These are phyloP conservation scores for Bidens hawaiensis DNA, from an alignment of 140 eudicot species.

Conservation along the genomic window DNA sequence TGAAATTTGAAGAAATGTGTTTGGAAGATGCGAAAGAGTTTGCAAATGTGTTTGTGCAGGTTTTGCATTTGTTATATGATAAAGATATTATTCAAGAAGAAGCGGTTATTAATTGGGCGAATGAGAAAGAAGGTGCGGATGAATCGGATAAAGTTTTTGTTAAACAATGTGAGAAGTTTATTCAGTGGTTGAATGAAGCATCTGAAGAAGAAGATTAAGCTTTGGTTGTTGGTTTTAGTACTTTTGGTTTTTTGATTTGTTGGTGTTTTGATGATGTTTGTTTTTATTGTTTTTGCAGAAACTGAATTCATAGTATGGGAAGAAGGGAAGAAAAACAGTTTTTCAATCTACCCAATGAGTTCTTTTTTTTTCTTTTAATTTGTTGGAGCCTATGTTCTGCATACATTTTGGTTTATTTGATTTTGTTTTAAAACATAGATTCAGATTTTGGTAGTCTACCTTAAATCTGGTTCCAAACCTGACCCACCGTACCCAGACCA, in stretches of 20 bases:
- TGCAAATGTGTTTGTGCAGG: conserved; percentile 34
- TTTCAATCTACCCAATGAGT: not conserved
- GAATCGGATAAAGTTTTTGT: conserved; percentile 77
- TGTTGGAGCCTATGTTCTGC: conserved; percentile 9
- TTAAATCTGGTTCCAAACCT: too few species aligned
- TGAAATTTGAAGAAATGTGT: conserved; percentile 93
- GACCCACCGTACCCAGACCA: too few species aligned
- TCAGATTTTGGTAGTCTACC: conserved; percentile 21
- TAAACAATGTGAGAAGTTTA: conserved; percentile 65
- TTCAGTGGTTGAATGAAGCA: conserved; percentile 90
- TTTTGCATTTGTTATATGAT: conserved; percentile 71
- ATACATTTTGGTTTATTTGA: conserved; percentile 3
- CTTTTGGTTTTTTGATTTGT: not conserved
- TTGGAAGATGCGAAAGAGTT: conserved; percentile 56
- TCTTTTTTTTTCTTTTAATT: not conserved
- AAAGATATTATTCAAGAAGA: conserved; percentile 81
- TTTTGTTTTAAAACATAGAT: conserved; percentile 10
- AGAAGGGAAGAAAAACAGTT: not conserved
- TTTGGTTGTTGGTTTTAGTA: not conserved
- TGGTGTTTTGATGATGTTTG: not conserved
- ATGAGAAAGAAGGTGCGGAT: conserved; percentile 83
- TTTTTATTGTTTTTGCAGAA: conserved; percentile 9
- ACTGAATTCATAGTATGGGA: conserved; percentile 2
- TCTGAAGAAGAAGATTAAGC: conserved; percentile 69
- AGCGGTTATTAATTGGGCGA: conserved; percentile 74